Percentiles rank a stretch among this genome's conserved stretches.
phyloP scores from a whole-genome alignment of 345 rosid genomes.

The Salix suchowensis region DNA sequence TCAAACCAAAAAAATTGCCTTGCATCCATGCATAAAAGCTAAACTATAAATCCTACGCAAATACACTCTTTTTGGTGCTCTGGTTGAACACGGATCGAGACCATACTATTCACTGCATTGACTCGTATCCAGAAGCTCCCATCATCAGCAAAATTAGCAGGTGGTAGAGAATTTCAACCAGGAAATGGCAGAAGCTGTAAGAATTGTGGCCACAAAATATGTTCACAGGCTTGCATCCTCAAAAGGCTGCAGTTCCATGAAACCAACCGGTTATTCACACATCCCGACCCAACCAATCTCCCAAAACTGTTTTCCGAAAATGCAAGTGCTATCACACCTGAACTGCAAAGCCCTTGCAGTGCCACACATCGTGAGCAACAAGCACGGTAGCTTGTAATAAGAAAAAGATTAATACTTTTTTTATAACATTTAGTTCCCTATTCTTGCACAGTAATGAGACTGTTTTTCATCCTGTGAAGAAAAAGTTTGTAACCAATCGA shows the following conservation, averaged over 20 bases:
- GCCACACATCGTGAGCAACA: background rate
- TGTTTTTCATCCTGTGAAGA: background rate
- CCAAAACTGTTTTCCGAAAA: background rate
- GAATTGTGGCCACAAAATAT: background rate
- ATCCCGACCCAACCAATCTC: background rate
- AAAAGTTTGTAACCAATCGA: background rate
- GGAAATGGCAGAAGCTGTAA: background rate
- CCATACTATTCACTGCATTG: background rate
- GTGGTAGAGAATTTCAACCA: background rate
- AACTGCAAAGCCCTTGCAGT: background rate
- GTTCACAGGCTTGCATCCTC: background rate
- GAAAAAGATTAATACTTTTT: background rate
- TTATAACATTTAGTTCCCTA: no score
- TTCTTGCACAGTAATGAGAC: background rate
- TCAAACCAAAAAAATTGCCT: no score
- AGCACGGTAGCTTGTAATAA: background rate
- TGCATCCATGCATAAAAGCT: no score
- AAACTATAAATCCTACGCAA: no score
- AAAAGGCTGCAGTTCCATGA: background rate
- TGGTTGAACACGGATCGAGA: background rate
- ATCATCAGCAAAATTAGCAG: background rate
- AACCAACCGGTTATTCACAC: background rate
- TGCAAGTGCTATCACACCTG: background rate
- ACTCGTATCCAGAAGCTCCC: background rate
- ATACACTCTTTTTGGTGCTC: no score